Base-by-base conservation (phyloP, 306 rosid genomes). In the Quercus wislizeni region DNA sequence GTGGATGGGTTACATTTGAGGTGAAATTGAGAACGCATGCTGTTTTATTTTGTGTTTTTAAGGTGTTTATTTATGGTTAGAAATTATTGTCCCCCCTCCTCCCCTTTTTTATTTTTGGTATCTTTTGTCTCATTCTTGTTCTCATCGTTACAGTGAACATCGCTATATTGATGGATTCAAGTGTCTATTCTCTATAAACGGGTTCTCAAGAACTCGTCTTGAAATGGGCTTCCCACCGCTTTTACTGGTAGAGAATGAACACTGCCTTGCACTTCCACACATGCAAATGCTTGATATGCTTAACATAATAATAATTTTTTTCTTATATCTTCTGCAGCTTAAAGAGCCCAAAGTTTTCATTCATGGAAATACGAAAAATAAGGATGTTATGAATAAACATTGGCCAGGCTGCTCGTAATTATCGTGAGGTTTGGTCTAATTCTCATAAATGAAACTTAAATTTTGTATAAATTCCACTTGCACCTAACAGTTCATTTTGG, bases 331-430 rank as follows among this genome's bases (percentile, higher is more conserved):
- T 25, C 38, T 74, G 78, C 92, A 94, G 97, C 88, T 92, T 72
- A 87, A 79, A 75, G 93, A 85, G 74, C 93, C 92, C 73, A 92
- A 88, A 88, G 93, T 92, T 9, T 90, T 79, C 74, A 86, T 90
- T 57, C 97, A 91, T 74, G 97, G 97, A 80, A 88, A 78, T 81
- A 67, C 75, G 18, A 57, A 64, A 74, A 84, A 86, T 76, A 73
- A 75, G 62, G 86, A 80, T 56, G 76, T 90, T 51, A 5, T 89
- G 80, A 30, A 69, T 74, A 71, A 77, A 86, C 70, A 46, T 65
- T 91, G 97, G 97, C 97, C 89, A 23, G 97, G 97, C 63, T 94
- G 95, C 89, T 77, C 69, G 25, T 83, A 82, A 82, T 62, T 46
- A 65, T 35, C 31, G 0, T 33, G 27, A 67, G 72, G 72, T 67